Evolutionary conservation across 106 monocot genomes (phyloP).

Genomic region (Ottelia alismoides): DNA sequence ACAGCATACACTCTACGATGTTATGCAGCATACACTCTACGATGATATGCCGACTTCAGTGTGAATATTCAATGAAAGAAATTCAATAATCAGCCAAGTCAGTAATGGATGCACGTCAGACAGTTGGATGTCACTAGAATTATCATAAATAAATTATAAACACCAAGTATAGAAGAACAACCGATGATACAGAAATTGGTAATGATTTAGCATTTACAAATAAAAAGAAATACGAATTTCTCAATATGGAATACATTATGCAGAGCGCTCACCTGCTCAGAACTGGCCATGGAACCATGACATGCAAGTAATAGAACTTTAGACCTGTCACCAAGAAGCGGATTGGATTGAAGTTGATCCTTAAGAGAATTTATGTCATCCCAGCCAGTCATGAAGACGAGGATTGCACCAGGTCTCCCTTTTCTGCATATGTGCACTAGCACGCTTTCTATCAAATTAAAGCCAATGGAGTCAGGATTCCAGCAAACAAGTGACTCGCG

Average conservation of each 20-base stretch:
- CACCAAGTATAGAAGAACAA: too few relatives aligned
- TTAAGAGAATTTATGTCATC: constrained; percentile 98
- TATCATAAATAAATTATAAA: too few relatives aligned
- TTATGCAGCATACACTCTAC: too few relatives aligned
- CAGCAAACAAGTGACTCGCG: constrained; percentile 84
- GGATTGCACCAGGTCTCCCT: constrained; percentile 80
- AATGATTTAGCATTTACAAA: too few relatives aligned
- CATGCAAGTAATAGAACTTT: constrained; percentile 93
- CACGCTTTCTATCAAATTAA: constrained; percentile 88
- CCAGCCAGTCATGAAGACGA: constrained; percentile 99
- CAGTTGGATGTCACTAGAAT: too few relatives aligned
- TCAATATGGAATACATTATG: neutral
- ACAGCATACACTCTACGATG: too few relatives aligned
- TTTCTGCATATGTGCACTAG: constrained; percentile 78
- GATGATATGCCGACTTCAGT: too few relatives aligned
- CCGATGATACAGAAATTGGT: too few relatives aligned
- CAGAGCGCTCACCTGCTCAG: constrained; percentile 63
- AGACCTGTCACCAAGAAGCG: constrained; percentile 75
- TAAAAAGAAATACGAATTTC: too few relatives aligned
- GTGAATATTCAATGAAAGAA: too few relatives aligned
- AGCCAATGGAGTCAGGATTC: constrained; percentile 99
- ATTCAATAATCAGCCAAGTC: too few relatives aligned
- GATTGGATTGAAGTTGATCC: constrained; percentile 84
- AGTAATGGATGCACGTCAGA: too few relatives aligned
- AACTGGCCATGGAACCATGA: constrained; percentile 98